A percentile compares a stretch with the other conserved stretches of the same genome.
phyloP scores from a whole-genome alignment of 2,329 filamentous ascomycete species.

The Fusarium praegraminearum region DNA sequence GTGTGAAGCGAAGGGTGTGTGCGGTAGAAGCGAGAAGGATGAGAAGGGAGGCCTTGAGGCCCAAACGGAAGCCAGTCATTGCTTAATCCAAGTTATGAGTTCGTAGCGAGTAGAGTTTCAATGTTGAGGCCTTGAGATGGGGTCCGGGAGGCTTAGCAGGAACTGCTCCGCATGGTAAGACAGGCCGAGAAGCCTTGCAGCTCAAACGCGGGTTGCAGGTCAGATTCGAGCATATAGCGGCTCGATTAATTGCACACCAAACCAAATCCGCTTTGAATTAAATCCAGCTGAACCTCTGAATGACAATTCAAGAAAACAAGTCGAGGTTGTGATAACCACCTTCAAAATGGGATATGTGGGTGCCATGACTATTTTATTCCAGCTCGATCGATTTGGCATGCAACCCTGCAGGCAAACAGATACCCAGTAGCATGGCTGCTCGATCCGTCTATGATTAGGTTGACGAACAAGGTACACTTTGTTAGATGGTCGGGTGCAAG shows the following conservation, averaged over 20 bases:
- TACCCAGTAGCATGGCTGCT: slow-evolving; percentile 1
- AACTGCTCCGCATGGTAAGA: slow-evolving; percentile 18
- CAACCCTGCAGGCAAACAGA: slow-evolving; percentile 6
- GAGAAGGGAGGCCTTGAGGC: background rate
- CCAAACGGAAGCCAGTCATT: background rate
- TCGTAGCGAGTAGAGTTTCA: background rate
- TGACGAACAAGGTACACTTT: background rate
- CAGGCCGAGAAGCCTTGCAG: slow-evolving; percentile 3
- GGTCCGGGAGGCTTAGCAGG: background rate
- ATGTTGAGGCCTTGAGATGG: background rate
- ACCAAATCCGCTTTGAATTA: background rate
- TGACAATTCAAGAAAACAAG: slow-evolving; percentile 1
- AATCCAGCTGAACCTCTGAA: background rate
- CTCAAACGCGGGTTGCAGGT: background rate
- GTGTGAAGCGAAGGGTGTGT: slow-evolving; percentile 55
- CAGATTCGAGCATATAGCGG: background rate
- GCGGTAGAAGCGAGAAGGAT: background rate
- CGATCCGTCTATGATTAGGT: background rate
- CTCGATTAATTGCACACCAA: slow-evolving; percentile 1
- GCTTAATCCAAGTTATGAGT: background rate
- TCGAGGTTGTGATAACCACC: slow-evolving; percentile 5
- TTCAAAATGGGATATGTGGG: slow-evolving; percentile 18
- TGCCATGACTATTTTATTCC: slow-evolving; percentile 24
- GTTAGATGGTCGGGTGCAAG: slow-evolving; percentile 1
- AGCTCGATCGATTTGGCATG: slow-evolving; percentile 2